Base-by-base conservation (phyloP, 306 rosid species). In the Ormosia semicastrata region DNA sequence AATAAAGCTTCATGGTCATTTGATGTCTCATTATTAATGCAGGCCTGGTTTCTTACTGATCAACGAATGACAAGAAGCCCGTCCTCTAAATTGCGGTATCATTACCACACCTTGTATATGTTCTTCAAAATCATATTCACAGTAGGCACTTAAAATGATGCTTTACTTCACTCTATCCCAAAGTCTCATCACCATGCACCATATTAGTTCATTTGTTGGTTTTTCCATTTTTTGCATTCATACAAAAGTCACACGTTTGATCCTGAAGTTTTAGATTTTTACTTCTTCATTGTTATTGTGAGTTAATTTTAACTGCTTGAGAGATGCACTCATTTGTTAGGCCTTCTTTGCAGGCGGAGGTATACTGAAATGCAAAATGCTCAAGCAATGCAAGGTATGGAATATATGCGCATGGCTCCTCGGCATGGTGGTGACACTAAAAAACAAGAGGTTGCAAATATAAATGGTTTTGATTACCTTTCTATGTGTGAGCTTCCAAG, bases 31-130 rank as follows among this genome's bases (percentile, higher is more conserved):
- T 76, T 56, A 15, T 82, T 52, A 58, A 64, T 73, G 87, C 93
- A 95, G 98, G 97, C 98, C n/a, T 95, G 99, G 99, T 93, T 93
- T 86, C 93, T 93, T 58, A 93, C 89, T 70, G 89, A 94, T 82
- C 98, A 93, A 76, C 88, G 98, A 14, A 87, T 93, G 94, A 93
- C 99, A 73, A 90, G 99, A 90, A 95, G 99, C 83, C 93, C 97
- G 13, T 95, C 99, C 64, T 95, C 99, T 71, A 98, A 95, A 83
- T 85, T 95, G 84, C 87, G 98, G 98, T 93, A 92, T 30, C 2
- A 33, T 41, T 70, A 59, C 40, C 47, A 53, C 37, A 39, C 59
- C 84, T 74, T 69, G 9, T 47, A 49, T 17, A 17, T 66, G 46
- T 41, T 81, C 71, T 68, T 73, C 83, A 59, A 73, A 82, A 60